phyloP scores from a whole-genome alignment of 306 rosid genomes.

The Vigna unguiculata region DNA sequence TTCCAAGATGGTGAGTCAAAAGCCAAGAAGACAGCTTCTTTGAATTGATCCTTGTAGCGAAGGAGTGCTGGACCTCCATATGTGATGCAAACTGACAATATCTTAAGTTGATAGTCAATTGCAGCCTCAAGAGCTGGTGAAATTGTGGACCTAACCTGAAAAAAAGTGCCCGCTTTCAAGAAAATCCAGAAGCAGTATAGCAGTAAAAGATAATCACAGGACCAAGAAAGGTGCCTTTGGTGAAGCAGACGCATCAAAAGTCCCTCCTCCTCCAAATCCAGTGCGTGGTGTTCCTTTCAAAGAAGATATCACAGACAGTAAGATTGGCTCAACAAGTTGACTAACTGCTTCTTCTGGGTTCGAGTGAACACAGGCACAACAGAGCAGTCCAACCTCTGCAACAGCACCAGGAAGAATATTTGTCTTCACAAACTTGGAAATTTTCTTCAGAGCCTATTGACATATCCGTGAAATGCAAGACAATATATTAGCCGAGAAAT shows the following conservation, averaged over 20 bases:
- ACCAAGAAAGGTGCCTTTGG: slow-evolving; percentile 62
- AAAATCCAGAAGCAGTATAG: slow-evolving; percentile 41
- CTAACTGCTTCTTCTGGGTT: slow-evolving; percentile 91
- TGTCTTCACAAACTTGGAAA: slow-evolving; percentile 93
- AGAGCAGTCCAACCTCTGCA: slow-evolving; percentile 98
- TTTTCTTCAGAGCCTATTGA: slow-evolving; percentile 89
- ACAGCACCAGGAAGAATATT: slow-evolving; percentile 98
- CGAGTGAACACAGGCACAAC: slow-evolving; percentile 94
- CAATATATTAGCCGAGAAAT: slow-evolving; percentile 31
- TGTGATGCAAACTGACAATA: slow-evolving; percentile 85
- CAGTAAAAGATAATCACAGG: slow-evolving; percentile 39
- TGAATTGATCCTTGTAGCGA: slow-evolving; percentile 76
- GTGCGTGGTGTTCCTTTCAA: slow-evolving; percentile 81
- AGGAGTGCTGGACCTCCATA: slow-evolving; percentile 88
- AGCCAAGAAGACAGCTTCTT: slow-evolving; percentile 78
- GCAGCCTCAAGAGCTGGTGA: slow-evolving; percentile 99
- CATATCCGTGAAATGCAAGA: slow-evolving; percentile 42
- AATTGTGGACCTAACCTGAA: slow-evolving; percentile 81
- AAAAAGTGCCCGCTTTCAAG: slow-evolving; percentile 42
- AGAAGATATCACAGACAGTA: slow-evolving; percentile 79
- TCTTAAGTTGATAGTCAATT: slow-evolving; percentile 88
- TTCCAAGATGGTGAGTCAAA: slow-evolving; percentile 98
- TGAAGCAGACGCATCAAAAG: slow-evolving; percentile 57
- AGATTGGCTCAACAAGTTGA: slow-evolving; percentile 86
- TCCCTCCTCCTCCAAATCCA: slow-evolving; percentile 89